A percentile compares a stretch with the other conserved stretches of the same genome.
Evolutionary conservation across 495 filamentous ascomycete genomes (phyloP).

Genomic region (Sordaria brevicollis): DNA sequence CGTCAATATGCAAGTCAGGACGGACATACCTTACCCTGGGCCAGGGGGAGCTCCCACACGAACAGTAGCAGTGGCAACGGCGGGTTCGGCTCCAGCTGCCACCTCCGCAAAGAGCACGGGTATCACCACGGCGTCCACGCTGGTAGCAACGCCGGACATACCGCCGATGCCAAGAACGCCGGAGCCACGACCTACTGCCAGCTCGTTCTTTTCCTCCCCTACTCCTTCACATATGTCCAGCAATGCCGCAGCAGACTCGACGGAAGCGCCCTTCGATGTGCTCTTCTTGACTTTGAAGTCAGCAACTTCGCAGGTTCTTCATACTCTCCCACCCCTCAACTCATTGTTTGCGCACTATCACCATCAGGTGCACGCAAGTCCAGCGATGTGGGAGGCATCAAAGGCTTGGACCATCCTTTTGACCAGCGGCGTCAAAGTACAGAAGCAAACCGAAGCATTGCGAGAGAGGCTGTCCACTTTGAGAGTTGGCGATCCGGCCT

Average conservation of each 20-base stretch:
- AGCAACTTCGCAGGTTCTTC: slow-evolving; percentile 52
- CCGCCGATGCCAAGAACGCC: background rate
- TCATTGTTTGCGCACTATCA: slow-evolving; percentile 45
- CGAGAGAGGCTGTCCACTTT: slow-evolving; percentile 54
- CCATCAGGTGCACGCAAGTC: slow-evolving; percentile 24
- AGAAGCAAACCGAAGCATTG: slow-evolving; percentile 50
- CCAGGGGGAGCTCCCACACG: background rate
- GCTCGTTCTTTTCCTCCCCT: background rate
- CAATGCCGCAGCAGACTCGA: slow-evolving; percentile 44
- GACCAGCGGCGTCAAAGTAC: slow-evolving; percentile 44
- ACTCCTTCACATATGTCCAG: slow-evolving; percentile 4
- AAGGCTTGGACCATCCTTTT: slow-evolving; percentile 56
- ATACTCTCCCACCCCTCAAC: slow-evolving; percentile 51
- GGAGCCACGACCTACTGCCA: background rate
- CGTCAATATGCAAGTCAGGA: slow-evolving; percentile 12
- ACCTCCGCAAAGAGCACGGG: background rate
- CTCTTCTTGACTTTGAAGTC: slow-evolving; percentile 59
- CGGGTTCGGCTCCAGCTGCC: background rate
- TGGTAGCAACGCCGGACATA: background rate
- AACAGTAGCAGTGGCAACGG: background rate
- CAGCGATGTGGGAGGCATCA: slow-evolving; percentile 31
- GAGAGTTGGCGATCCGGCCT: slow-evolving; percentile 65
- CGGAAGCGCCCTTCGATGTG: slow-evolving; percentile 64
- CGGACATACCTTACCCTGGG: slow-evolving; percentile 12
- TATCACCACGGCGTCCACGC: background rate